Evolutionary conservation across 1,139 yeast genomes (phyloP), one percentile per base, ranked within the genome.

Genomic region (Meyerozyma carpophila): DNA sequence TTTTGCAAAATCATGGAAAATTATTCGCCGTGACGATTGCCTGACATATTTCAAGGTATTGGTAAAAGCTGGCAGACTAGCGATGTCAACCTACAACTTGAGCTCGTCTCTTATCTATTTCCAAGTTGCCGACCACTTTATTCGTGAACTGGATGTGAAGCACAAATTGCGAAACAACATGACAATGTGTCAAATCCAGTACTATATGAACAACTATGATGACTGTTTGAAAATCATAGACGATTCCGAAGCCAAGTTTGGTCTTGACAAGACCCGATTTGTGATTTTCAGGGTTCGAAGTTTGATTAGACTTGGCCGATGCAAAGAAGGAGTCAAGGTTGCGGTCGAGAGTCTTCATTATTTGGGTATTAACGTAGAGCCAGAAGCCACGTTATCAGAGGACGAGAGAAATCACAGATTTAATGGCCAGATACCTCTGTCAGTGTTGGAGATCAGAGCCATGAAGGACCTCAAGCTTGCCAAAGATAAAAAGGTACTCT

Each of bases 371-470:
- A 62, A 62, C 11, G 55, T 67, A 2, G 61, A 65, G 32, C 49
- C 52, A 11, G 51, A 49, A 2, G 61, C 66, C 55, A 59, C 61
- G 42, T 11, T 21, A 9, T 31, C 34, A 3, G 20, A 31, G 4
- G 49, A 47, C 18, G 48, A 45, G 11, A 57, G 62, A 32, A 53
- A 58, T 11, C 53, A 56, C 4, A 57, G 53, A 24, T 52, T 69
- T 31, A 47, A 55, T 16, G 59, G 60, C 7, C 61, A 63, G 41
- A 58, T 74, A 5, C 80, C 81, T 0, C 51, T 68, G 4, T 67
- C 79, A 1, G 61, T 71, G 2, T 56, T 66, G 2, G 81, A 75
- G 41, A 71, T 77, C 13, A 54, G 77, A 27, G 58, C 56, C 7
- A 53, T 75, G 41, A 61, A 58, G 4, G 49, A 58, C 1, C 43